A percentile compares a stretch with the other conserved stretches of the same genome.
phyloP scores from a whole-genome alignment of 2,329 filamentous ascomycete genomes.

The Cladosporium oxysporum region DNA sequence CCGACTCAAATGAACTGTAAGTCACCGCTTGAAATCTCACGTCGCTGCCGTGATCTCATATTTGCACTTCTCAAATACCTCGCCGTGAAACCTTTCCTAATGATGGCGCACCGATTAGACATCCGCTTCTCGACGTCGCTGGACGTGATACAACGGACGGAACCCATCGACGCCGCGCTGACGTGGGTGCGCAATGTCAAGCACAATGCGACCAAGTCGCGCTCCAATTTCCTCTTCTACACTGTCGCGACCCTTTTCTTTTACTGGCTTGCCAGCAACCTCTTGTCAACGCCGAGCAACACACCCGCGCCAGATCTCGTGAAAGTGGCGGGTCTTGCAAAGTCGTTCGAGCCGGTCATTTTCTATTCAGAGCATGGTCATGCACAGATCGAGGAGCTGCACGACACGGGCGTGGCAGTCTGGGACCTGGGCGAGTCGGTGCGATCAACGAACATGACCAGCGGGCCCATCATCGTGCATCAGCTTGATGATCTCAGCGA shows the following conservation, averaged over 20 bases:
- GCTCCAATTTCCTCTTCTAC: constrained; percentile 65
- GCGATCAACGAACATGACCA: constrained; percentile 85
- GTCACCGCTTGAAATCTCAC: constrained; percentile 18
- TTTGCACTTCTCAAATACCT: neutral
- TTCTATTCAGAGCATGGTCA: constrained; percentile 92
- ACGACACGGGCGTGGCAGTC: constrained; percentile 88
- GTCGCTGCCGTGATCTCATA: neutral
- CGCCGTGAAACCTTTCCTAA: constrained; percentile 15
- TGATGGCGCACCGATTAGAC: constrained; percentile 53
- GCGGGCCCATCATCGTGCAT: constrained; percentile 79
- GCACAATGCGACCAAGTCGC: constrained; percentile 66
- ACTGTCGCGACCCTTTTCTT: constrained; percentile 64
- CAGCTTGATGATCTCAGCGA: constrained; percentile 85
- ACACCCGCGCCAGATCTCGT: constrained; percentile 79
- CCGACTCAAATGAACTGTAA: constrained; percentile 41
- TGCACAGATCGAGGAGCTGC: constrained; percentile 80
- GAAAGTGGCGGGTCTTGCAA: constrained; percentile 85
- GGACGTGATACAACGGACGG: constrained; percentile 83
- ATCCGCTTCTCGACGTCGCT: constrained; percentile 85
- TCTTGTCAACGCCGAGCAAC: constrained; percentile 68
- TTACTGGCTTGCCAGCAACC: constrained; percentile 63
- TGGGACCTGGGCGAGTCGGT: constrained; percentile 95
- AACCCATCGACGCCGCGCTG: constrained; percentile 76
- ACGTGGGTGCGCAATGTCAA: constrained; percentile 63
- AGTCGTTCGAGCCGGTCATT: constrained; percentile 90